A percentile compares a stretch with the other conserved stretches of the same genome.
These are phyloP conservation scores for Penicillium sp. DNA, from an alignment of 2,329 filamentous ascomycete species.

Conservation along the genomic window DNA sequence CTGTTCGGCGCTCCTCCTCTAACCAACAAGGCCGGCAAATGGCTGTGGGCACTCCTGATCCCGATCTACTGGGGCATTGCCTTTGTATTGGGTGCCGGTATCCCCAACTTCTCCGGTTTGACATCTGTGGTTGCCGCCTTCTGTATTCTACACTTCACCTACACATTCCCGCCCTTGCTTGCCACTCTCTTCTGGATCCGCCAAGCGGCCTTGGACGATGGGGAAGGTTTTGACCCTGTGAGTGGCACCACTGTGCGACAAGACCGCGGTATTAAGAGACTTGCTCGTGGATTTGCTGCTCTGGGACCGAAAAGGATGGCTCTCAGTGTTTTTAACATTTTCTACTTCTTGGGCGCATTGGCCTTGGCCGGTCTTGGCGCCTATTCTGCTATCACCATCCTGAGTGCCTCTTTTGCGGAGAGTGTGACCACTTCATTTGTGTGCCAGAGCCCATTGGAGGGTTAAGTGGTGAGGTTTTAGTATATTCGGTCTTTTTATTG, in stretches of 20 bases:
- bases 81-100: conserved; percentile 55
- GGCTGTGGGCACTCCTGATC: conserved; percentile 51
- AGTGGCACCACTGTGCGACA: conserved; percentile 37
- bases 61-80: conserved; percentile 59
- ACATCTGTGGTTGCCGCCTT: conserved; percentile 53
- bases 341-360: conserved; percentile 12
- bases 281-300: conserved; percentile 39
- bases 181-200: conserved; percentile 48
- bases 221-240: conserved; percentile 45
- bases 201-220: conserved; percentile 45
- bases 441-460: conserved; percentile 13
- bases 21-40: conserved; percentile 49
- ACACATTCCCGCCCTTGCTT: conserved; percentile 57
- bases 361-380: conserved; percentile 14
- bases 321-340: conserved; percentile 9
- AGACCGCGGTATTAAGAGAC: conserved; percentile 43
- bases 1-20: conserved; percentile 52
- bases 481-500: not conserved
- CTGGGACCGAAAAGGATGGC: conserved; percentile 13
- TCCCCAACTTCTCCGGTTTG: conserved; percentile 54
- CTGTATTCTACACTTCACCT: conserved; percentile 59
- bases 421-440: conserved; percentile 9
- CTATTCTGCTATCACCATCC: conserved; percentile 9
- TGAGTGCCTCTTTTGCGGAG: conserved; percentile 1
- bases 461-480: not conserved